A percentile compares a stretch with the other conserved stretches of the same genome.
phyloP scores from a whole-genome alignment of 1,284 basidiomycete genomes.

The Macrocybe sp. region DNA sequence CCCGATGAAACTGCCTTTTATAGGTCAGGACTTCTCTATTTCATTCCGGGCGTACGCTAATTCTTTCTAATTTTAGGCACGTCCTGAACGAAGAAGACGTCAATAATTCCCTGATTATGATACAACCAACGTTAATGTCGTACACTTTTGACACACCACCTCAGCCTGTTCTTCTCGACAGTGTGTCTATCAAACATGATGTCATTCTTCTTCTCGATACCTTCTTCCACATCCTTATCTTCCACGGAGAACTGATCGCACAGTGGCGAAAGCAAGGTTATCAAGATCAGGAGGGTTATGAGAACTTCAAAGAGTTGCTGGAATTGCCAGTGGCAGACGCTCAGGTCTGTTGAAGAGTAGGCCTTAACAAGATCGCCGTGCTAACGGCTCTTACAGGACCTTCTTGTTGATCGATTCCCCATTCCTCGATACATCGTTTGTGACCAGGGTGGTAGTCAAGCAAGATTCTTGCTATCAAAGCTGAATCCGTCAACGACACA shows the following conservation, averaged over 20 bases:
- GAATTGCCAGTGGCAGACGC: slow-evolving; percentile 79
- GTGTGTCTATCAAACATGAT: slow-evolving; percentile 96
- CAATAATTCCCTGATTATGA: slow-evolving; percentile 99
- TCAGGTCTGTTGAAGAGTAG: slow-evolving; percentile 39
- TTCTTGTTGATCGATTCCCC: slow-evolving; percentile 93
- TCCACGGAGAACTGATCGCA: slow-evolving; percentile 96
- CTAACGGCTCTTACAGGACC: slow-evolving; percentile 51
- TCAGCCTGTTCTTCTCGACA: slow-evolving; percentile 95
- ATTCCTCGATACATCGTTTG: slow-evolving; percentile 98
- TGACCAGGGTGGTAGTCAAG: slow-evolving; percentile 97
- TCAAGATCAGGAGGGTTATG: slow-evolving; percentile 98
- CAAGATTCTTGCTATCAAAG: slow-evolving; percentile 94
- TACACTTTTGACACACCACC: slow-evolving; percentile 91
- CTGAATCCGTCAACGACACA: slow-evolving; percentile 98
- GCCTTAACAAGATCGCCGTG: too few relatives aligned
- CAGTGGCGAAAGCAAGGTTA: slow-evolving; percentile 99
- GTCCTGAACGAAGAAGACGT: slow-evolving; percentile 97
- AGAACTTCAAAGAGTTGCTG: slow-evolving; percentile 95
- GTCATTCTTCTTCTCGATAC: slow-evolving; percentile 98
- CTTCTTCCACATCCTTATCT: slow-evolving; percentile 99
- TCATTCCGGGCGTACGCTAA: slow-evolving; percentile 4
- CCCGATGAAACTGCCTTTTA: slow-evolving; percentile 99
- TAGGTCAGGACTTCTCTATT: slow-evolving; percentile 43
- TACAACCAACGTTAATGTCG: slow-evolving; percentile 99
- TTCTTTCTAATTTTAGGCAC: slow-evolving; percentile 51